Evolutionary conservation across 495 filamentous ascomycete species (phyloP), one percentile per base, ranked within the genome.

Genomic region (Aspergillus bridgeri): DNA sequence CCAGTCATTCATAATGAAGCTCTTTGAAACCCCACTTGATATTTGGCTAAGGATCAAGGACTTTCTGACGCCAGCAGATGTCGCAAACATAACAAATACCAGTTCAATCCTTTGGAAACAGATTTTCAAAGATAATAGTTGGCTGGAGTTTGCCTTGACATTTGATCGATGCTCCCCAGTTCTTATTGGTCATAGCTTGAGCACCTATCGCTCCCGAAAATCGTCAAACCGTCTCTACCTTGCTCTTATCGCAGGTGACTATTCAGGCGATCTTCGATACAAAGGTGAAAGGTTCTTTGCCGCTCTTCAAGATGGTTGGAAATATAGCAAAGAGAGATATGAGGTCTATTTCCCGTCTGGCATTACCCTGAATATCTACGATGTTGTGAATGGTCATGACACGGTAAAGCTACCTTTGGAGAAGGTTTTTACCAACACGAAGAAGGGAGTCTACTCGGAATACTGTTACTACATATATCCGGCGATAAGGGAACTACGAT

Each of bases 81-180:
- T 45, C 25, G 52, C 23, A 54, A 54, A 54, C 22, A 24, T 54
- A 6, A n/a, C 27, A 45, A 46, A 45, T 42, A 25, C 53, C n/a
- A 24, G 53, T 29, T 29, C 42, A 8, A 18, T 18, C 13, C 53
- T 56, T 13, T 56, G 54, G 54, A 56, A 56, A 48, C 38, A 50
- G 21, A 56, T 56, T 3, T 56, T 56, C 24, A 56, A 50, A 49
- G 45, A 49, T 21, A 42, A 11, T 6, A 49, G 13, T 23, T 56
- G 54, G 54, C 54, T 56, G 6, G 22, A 49, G 4, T 48, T 49
- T 13, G 54, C 54, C 1, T 20, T 22, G 27, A 42, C 54, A 49
- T 48, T 48, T 56, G 54, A 56, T 49, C 25, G 46, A 56, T 56
- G 46, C 44, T 48, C 45, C 7, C 51, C 51, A 45, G 1, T 56